Evolutionary conservation across 2,329 filamentous ascomycete species (phyloP).

Genomic region (Aspergillus versicolor): DNA sequence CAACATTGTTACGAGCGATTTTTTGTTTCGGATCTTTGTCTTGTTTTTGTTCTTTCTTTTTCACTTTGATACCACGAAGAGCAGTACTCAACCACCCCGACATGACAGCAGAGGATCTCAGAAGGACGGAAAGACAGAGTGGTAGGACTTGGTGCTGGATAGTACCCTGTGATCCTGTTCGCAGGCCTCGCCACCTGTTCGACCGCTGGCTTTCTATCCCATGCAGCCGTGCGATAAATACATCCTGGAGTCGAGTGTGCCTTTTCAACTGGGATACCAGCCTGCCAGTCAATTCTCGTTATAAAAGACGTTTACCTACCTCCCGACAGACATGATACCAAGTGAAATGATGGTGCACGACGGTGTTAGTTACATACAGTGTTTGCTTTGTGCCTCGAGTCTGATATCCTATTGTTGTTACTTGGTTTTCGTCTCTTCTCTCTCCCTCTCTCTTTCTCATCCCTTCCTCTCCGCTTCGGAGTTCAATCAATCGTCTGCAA

Average conservation of each 20-base stretch:
- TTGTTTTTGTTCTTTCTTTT: constrained; percentile 20
- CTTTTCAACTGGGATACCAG: background rate
- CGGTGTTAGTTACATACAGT: constrained; percentile 15
- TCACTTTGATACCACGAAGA: constrained; percentile 32
- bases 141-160: background rate
- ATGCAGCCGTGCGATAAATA: background rate
- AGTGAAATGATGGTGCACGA: constrained; percentile 28
- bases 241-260: background rate
- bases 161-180: background rate
- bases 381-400: constrained; percentile 2
- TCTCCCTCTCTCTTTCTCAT: background rate
- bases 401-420: constrained; percentile 14
- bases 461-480: background rate
- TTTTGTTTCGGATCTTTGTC: constrained; percentile 19
- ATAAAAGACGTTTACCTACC: constrained; percentile 15
- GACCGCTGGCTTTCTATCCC: background rate
- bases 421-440: background rate
- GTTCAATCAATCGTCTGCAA: constrained; percentile 2
- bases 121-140: constrained; percentile 11
- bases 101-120: background rate
- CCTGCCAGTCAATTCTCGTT: constrained; percentile 7
- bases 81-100: constrained; percentile 10
- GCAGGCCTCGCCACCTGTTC: background rate
- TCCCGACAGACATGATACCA: constrained; percentile 24
- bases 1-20: constrained; percentile 37